These are phyloP conservation scores for Agarophyton chilense DNA, from an alignment of 23 red algal species.

Conservation along the genomic window DNA sequence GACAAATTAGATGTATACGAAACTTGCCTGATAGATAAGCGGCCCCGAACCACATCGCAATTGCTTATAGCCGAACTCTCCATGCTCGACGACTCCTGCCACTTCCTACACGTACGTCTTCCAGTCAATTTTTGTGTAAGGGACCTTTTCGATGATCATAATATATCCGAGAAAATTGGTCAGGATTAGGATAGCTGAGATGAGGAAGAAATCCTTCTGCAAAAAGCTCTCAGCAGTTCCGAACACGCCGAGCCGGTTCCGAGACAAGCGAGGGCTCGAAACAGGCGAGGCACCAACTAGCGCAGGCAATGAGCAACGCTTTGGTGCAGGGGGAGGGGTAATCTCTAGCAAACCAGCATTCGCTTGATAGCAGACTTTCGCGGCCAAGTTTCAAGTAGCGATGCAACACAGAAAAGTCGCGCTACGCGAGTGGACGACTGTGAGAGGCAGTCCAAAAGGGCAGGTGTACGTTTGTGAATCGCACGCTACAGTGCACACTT, in stretches of 20 bases:
- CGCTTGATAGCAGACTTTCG: not conserved
- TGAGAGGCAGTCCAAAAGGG: not conserved
- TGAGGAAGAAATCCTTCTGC: not conserved
- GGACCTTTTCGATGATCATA: slow-evolving; percentile 24
- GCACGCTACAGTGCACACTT: no score
- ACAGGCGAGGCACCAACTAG: no score
- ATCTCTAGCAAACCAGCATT: not conserved
- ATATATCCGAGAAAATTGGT: not conserved
- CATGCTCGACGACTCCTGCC: no score
- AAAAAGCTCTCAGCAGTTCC: not conserved
- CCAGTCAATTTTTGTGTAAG: slow-evolving; percentile 79
- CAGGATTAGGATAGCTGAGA: slow-evolving; percentile 12
- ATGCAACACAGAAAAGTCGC: not conserved
- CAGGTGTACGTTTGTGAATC: no score
- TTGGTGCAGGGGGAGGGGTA: no score
- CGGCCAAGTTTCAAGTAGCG: not conserved
- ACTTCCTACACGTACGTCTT: slow-evolving; percentile 70
- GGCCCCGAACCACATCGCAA: slow-evolving; percentile 76
- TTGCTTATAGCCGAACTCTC: slow-evolving; percentile 46
- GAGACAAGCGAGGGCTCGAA: no score
- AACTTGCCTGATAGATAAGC: slow-evolving; percentile 87
- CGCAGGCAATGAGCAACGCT: no score
- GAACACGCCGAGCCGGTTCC: no score
- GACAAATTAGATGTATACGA: slow-evolving; percentile 66
- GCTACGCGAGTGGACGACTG: no score